These are phyloP conservation scores for Ochetophila trinervis DNA, from an alignment of 306 rosid genomes.

Conservation along the genomic window DNA sequence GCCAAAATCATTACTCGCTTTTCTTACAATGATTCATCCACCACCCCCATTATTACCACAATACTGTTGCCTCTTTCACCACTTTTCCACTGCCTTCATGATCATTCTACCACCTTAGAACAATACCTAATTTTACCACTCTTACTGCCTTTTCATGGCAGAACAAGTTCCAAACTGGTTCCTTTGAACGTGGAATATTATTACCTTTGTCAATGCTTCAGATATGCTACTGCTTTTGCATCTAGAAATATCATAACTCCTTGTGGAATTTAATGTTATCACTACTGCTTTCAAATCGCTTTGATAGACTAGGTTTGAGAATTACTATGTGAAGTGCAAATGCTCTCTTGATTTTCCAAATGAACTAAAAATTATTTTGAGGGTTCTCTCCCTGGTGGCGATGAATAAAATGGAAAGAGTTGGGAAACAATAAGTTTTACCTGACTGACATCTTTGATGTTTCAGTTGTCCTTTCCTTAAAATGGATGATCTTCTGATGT, in stretches of 20 bases:
- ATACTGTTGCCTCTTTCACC: neutral
- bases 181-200: too few relatives aligned
- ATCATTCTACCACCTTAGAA: neutral
- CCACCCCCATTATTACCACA: too few relatives aligned
- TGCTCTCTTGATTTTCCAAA: neutral
- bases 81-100: neutral
- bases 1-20: too few relatives aligned
- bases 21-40: too few relatives aligned
- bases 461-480: conserved; percentile 12
- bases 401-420: neutral
- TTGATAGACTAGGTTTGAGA: neutral
- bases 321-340: neutral
- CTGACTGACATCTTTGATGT: neutral
- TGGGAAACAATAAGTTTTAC: neutral
- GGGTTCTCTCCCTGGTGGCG: neutral
- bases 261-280: too few relatives aligned
- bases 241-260: too few relatives aligned
- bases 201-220: too few relatives aligned
- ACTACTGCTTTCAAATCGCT: too few relatives aligned
- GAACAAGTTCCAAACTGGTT: neutral
- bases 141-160: neutral
- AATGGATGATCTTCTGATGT: conserved; percentile 12
- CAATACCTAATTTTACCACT: neutral
- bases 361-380: neutral
- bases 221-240: too few relatives aligned